A percentile compares a stretch with the other conserved stretches of the same genome.
phyloP scores from a whole-genome alignment of 208 protist genomes.

The Crithidia thermophila region DNA sequence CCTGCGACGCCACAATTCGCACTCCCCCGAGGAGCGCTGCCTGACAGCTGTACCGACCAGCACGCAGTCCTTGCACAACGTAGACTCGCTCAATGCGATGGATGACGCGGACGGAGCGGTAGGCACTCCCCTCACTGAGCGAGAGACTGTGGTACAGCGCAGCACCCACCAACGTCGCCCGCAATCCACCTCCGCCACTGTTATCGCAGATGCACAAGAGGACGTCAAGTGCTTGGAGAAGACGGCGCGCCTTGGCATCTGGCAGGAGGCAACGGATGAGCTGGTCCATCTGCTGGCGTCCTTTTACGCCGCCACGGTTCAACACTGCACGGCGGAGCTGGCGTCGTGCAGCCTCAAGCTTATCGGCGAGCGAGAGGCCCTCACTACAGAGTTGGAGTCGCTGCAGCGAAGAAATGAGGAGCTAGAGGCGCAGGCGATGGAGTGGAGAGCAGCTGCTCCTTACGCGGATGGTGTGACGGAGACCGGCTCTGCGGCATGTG shows the following conservation, averaged over 20 bases:
- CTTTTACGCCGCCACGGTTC: conserved; percentile 8
- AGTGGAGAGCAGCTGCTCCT: background rate
- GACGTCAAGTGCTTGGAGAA: conserved; percentile 13
- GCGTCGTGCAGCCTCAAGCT: conserved; percentile 9
- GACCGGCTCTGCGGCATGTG: background rate
- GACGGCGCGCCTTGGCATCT: conserved; percentile 7
- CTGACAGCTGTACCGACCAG: conserved; percentile 28
- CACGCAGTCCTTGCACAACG: conserved; percentile 22
- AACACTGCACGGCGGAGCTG: conserved; percentile 1
- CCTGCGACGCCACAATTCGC: conserved; percentile 10
- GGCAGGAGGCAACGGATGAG: conserved; percentile 11
- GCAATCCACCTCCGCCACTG: background rate
- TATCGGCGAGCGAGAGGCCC: background rate
- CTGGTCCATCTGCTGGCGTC: background rate
- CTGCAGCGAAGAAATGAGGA: conserved; percentile 19
- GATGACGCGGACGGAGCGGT: conserved; percentile 7
- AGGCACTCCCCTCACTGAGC: background rate
- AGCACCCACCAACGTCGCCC: background rate
- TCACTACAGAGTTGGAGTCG: conserved; percentile 5
- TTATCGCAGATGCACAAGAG: background rate
- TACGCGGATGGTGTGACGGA: background rate
- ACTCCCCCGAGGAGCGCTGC: conserved; percentile 22
- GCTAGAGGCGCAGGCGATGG: conserved; percentile 1
- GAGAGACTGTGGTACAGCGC: conserved; percentile 1
- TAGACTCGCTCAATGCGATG: conserved; percentile 4